Evolutionary conservation across 768 basidiomycete species (phyloP), one percentile per base, ranked within the genome.

Genomic region (Phaeotremella skinneri): DNA sequence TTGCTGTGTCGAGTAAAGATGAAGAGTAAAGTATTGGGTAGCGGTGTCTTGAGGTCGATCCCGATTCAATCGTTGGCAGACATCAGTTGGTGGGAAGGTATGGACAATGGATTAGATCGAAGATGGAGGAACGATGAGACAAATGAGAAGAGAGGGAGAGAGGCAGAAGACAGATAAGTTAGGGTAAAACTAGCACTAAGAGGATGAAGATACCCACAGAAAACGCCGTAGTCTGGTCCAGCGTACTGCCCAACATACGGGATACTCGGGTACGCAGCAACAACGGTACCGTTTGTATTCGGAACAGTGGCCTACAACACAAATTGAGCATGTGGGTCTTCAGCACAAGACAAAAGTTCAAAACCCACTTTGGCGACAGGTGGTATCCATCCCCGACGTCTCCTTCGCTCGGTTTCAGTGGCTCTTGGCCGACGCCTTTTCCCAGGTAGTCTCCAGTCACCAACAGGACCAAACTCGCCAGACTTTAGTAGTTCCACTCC

Each of bases 21-120:
- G 89, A 25, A 98, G 79, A 34, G 84, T 84, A 70, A 93, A 98
- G 76, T 94, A 91, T 88, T 75, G 56, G 51, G 85, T 78, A 67
- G 92, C 94, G 2, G 92, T 91, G 75, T 70, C 71, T 68, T 45
- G 5, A 23, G 57, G 63, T 20, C 48, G 32, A 58, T 66, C 55
- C n/a, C 68, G 68, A 59, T 72, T 63, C 20, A 20, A 34, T 14
- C 61, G 67, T 52, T 50, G 61, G 52, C 41, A 58, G 50, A 57
- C 58, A 58, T 69, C 68, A 63, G 62, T 58, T 56, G 48, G 53
- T 21, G 31, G 26, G 37, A 39, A 25, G 48, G 47, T 31, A n/a
- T 37, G 41, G 11, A 23, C 27, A 17, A 7, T 25, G n/a, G n/a
- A n/a, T n/a, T n/a, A n/a, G n/a, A 4, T 9, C 27, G 51, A 49